Conservation (phyloP, 805 yeast genomes). For the Candida loeiensis region DNA sequence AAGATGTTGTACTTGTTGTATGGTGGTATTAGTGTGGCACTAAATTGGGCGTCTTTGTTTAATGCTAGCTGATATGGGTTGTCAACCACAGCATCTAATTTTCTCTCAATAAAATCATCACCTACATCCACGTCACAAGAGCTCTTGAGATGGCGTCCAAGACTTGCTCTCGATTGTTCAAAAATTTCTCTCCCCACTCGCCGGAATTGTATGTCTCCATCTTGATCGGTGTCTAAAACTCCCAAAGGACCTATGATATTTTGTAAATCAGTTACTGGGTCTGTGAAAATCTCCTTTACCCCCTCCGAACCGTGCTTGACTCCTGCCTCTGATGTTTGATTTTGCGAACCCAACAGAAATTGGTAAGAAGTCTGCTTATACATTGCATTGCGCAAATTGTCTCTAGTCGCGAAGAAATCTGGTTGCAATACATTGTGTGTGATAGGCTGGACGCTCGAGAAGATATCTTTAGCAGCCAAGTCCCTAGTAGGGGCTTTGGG, state of each 20-base stretch:
- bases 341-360: neutral
- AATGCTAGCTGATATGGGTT: conserved; percentile 1
- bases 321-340: neutral
- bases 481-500: neutral
- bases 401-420: conserved; percentile 13
- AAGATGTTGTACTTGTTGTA: conserved; percentile 9
- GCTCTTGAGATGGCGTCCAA: conserved; percentile 5
- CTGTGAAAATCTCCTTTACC: neutral
- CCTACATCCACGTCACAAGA: neutral
- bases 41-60: conserved; percentile 7
- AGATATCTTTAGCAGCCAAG: conserved; percentile 8
- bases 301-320: neutral
- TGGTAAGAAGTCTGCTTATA: conserved; percentile 12
- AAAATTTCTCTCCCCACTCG: conserved; percentile 1
- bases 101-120: neutral
- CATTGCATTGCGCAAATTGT: conserved; percentile 11
- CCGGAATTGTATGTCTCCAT: neutral
- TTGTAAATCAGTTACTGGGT: neutral
- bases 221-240: neutral
- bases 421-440: conserved; percentile 10
- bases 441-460: conserved; percentile 12
- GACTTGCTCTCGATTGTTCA: conserved; percentile 3
- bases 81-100: neutral
- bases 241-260: neutral
- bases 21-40: conserved; percentile 2